These are phyloP conservation scores for Przewalskia tangutica DNA, from an alignment of 257 asterid species.

Conservation along the genomic window DNA sequence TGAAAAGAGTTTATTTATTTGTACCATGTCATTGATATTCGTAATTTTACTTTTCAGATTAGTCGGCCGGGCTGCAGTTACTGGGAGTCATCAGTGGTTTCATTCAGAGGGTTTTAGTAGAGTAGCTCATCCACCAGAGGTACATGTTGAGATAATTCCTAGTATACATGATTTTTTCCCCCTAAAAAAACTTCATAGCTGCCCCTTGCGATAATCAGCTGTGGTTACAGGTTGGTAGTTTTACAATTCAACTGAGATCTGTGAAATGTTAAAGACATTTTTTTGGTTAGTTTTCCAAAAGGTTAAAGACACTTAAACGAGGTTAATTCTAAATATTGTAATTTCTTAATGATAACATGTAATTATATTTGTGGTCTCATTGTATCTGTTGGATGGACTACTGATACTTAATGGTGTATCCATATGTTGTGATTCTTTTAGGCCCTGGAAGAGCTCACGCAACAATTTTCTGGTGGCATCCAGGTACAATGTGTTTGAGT, in stretches of 20 bases:
- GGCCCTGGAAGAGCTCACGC: conserved; percentile 62
- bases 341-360: background rate
- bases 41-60: conserved; percentile 36
- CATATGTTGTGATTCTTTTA: conserved; percentile 7
- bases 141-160: conserved; percentile 10
- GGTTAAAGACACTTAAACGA: background rate
- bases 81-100: conserved; percentile 80
- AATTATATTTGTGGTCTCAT: background rate
- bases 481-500: conserved; percentile 37
- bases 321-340: background rate
- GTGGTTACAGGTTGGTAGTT: background rate
- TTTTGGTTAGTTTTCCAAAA: background rate
- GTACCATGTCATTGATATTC: background rate
- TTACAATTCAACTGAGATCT: background rate
- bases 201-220: background rate
- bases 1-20: background rate
- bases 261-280: background rate
- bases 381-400: background rate
- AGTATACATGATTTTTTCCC: background rate
- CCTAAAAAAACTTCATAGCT: background rate
- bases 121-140: conserved; percentile 70
- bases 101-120: conserved; percentile 36
- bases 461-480: conserved; percentile 83
- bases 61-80: conserved; percentile 76
- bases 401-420: background rate